Evolutionary conservation across 345 rosid species (phyloP).

Genomic region (Euclidium syriacum): DNA sequence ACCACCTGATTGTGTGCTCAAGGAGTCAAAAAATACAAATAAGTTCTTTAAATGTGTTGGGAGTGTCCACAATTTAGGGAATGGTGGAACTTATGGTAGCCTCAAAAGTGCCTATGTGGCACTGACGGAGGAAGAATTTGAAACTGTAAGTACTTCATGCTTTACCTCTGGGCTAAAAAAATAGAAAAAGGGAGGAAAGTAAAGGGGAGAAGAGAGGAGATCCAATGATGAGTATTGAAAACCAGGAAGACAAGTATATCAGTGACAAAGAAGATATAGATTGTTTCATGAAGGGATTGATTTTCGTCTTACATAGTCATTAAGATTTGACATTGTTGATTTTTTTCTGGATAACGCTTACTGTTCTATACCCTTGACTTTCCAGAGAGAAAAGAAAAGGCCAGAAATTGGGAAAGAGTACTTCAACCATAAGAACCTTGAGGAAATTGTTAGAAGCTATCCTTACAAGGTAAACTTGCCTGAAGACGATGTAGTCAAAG

Average conservation of each 20-base stretch:
- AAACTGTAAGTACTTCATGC: conserved; percentile 63
- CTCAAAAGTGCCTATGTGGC: conserved; percentile 67
- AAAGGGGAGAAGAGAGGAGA: not conserved
- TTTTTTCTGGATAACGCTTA: not conserved
- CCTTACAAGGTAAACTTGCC: conserved; percentile 82
- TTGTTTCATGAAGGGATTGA: not conserved
- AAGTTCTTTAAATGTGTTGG: conserved; percentile 95
- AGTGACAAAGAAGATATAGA: not conserved
- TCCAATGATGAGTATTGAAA: not conserved
- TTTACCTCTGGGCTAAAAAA: not conserved
- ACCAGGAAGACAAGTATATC: not conserved
- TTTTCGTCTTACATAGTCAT: not conserved
- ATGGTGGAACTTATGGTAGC: conserved; percentile 46
- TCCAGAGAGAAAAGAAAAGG: conserved; percentile 82
- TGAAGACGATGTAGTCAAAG: conserved; percentile 71
- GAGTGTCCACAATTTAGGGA: conserved; percentile 64
- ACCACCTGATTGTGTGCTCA: conserved; percentile 93
- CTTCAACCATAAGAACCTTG: conserved; percentile 86
- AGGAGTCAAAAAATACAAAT: conserved; percentile 83
- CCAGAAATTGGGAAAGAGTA: conserved; percentile 92
- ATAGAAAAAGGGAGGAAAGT: not conserved
- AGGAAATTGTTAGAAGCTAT: conserved; percentile 78
- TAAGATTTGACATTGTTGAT: not conserved
- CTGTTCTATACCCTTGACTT: conserved; percentile 16
- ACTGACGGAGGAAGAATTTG: conserved; percentile 84